A percentile compares a stretch with the other conserved stretches of the same genome.
Conservation (phyloP, 176 grass and related monocot species). For the Phoenix dactylifera region DNA sequence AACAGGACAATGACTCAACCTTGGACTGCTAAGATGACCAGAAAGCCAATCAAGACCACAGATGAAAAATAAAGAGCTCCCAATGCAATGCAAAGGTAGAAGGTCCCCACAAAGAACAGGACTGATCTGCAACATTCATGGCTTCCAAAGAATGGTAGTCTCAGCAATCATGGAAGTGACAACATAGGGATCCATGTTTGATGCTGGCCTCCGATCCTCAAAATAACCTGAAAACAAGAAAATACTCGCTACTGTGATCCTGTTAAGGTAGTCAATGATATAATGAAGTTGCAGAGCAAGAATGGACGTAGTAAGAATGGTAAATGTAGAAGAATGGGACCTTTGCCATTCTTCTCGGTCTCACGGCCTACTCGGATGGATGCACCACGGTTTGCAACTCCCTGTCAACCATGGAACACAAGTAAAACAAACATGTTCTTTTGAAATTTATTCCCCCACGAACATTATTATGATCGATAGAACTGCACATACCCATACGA, state of each 20-base stretch:
- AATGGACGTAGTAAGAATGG: neutral
- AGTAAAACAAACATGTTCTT: neutral
- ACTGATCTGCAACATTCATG: constrained; percentile 11
- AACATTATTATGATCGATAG: too few species aligned
- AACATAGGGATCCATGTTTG: constrained; percentile 97
- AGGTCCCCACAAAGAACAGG: too few species aligned
- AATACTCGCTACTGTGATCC: neutral
- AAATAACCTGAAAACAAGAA: constrained; percentile 50
- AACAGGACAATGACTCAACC: too few species aligned
- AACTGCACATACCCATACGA: constrained; percentile 63
- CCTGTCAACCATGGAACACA: constrained; percentile 26
- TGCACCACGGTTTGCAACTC: constrained; percentile 89
- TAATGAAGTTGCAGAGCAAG: neutral
- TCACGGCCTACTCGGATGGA: constrained; percentile 86
- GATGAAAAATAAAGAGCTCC: too few species aligned
- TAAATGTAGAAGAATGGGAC: constrained; percentile 7
- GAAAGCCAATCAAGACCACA: too few species aligned
- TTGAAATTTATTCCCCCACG: neutral
- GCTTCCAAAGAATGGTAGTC: constrained; percentile 76
- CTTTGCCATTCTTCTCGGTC: constrained; percentile 90
- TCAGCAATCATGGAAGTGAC: constrained; percentile 91
- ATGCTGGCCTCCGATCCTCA: constrained; percentile 95
- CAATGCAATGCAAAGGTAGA: too few species aligned
- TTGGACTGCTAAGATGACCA: too few species aligned
- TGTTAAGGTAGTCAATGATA: neutral